Evolutionary conservation across 495 filamentous ascomycete species (phyloP), one percentile per base, ranked within the genome.

Genomic region (Aspergillus nidulans): DNA sequence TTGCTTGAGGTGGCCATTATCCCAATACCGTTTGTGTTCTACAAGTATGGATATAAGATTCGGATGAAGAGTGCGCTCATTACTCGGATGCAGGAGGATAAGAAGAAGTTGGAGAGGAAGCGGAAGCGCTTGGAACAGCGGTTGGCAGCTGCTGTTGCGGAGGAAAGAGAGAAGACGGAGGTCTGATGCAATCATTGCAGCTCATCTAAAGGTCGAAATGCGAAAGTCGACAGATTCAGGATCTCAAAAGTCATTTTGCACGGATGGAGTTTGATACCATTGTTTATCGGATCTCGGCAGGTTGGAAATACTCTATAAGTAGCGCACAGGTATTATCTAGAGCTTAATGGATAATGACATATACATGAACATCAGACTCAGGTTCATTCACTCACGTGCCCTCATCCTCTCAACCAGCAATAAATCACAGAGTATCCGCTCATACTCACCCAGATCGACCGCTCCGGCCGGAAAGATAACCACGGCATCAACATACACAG

Each of bases 381-480:
- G 1, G 13, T 16, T 44, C 39, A 42, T 24, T 15, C 32, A 21
- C 15, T n/a, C 19, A 12, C 3, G 18, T 9, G n/a, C 8, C 8
- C 45, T 36, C 45, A 49, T 49, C 28, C 58, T 59, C 23, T 76
- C 71, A 1, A 74, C 62, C 25, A 69, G 68, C 55, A 69, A 61
- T 12, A 61, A 52, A 55, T 73, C 68, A 48, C 59, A 51, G 23
- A 76, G 54, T 20, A 71, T 70, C 7, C 67, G 68, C 68, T 89
- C 83, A 73, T 92, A 92, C 49, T 79, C 77, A 3, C 75, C 77
- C 20, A 90, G 56, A 40, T 84, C 77, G 42, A 92, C 63, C 16
- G 80, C 75, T 6, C 83, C 86, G 6, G 88, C 81, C 6, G 79
- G 70, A 76, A 86, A 89, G 15, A 89, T 58, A 63, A 90, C 69